These are phyloP conservation scores for Vitis labrusca DNA, from an alignment of 164 flowering plant genomes.

Conservation along the genomic window DNA sequence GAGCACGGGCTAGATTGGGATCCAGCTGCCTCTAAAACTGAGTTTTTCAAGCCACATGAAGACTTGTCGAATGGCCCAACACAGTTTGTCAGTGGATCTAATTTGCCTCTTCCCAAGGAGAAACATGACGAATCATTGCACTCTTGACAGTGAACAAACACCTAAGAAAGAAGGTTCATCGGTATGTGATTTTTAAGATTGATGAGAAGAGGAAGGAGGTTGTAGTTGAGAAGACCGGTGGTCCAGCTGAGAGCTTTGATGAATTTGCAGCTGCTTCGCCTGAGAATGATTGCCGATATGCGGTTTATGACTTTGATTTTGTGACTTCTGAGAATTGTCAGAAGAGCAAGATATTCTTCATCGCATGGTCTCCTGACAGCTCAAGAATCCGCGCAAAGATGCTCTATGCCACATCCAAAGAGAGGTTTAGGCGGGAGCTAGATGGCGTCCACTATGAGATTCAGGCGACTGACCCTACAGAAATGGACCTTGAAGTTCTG, in stretches of 20 bases:
- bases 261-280: conserved; percentile 77
- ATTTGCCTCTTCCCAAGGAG: conserved; percentile 73
- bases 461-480: conserved; percentile 79
- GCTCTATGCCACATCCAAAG: conserved; percentile 82
- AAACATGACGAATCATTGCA: conserved; percentile 53
- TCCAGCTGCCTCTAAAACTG: conserved; percentile 75
- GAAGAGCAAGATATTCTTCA: conserved; percentile 90
- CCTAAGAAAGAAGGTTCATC: conserved; percentile 61
- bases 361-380: conserved; percentile 75
- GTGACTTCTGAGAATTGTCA: conserved; percentile 87
- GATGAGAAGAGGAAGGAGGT: conserved; percentile 84
- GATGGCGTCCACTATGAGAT: conserved; percentile 70
- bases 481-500: conserved; percentile 69
- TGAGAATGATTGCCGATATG: conserved; percentile 85
- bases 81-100: conserved; percentile 68
- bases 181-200: conserved; percentile 77
- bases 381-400: conserved; percentile 68
- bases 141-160: conserved; percentile 28
- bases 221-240: conserved; percentile 77
- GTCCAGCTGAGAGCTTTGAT: conserved; percentile 77
- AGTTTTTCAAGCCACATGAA: conserved; percentile 73
- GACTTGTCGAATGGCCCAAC: conserved; percentile 87
- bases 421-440: conserved; percentile 50
- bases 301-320: conserved; percentile 78
- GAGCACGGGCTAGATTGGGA: conserved; percentile 92